A percentile compares a stretch with the other conserved stretches of the same genome.
phyloP scores from a whole-genome alignment of 306 rosid genomes.

The Myrica gale region DNA sequence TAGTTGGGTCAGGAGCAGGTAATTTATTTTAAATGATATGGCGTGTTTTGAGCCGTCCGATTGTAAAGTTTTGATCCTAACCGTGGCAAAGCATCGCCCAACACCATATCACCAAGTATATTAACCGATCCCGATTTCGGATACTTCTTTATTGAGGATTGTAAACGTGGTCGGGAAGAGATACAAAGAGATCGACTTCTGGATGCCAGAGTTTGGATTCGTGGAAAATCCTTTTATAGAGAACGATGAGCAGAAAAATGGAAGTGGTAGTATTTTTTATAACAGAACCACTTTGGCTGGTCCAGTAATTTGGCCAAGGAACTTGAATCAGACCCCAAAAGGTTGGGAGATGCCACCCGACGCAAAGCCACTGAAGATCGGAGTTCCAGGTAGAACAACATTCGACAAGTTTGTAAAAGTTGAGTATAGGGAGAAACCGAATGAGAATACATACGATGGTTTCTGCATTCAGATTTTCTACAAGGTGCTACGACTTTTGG shows the following conservation, averaged over 20 bases:
- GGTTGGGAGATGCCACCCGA: slow-evolving; percentile 65
- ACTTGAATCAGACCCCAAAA: slow-evolving; percentile 35
- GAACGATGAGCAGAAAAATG: slow-evolving; percentile 11
- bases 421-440: slow-evolving; percentile 22
- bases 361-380: slow-evolving; percentile 50
- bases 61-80: too few relatives aligned
- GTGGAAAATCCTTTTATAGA: slow-evolving; percentile 5
- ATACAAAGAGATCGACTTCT: slow-evolving; percentile 54
- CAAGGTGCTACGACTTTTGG: slow-evolving; percentile 26
- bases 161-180: slow-evolving; percentile 50
- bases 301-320: slow-evolving; percentile 67
- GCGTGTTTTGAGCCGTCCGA: too few relatives aligned
- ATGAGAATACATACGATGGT: slow-evolving; percentile 34
- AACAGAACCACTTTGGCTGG: slow-evolving; percentile 16
- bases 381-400: slow-evolving; percentile 56
- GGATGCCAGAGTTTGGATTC: slow-evolving; percentile 49
- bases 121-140: slow-evolving; percentile 14
- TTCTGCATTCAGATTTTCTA: slow-evolving; percentile 55
- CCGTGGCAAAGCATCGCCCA: too few relatives aligned
- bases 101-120: too few relatives aligned
- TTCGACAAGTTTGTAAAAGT: slow-evolving; percentile 62
- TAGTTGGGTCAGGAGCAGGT: too few relatives aligned
- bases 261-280: not conserved
- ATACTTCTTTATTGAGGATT: slow-evolving; percentile 38
- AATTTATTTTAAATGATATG: too few relatives aligned